Evolutionary conservation across 768 basidiomycete genomes (phyloP), one percentile per base, ranked within the genome.

Genomic region (Pseudohyphozyma bogoriensis): DNA sequence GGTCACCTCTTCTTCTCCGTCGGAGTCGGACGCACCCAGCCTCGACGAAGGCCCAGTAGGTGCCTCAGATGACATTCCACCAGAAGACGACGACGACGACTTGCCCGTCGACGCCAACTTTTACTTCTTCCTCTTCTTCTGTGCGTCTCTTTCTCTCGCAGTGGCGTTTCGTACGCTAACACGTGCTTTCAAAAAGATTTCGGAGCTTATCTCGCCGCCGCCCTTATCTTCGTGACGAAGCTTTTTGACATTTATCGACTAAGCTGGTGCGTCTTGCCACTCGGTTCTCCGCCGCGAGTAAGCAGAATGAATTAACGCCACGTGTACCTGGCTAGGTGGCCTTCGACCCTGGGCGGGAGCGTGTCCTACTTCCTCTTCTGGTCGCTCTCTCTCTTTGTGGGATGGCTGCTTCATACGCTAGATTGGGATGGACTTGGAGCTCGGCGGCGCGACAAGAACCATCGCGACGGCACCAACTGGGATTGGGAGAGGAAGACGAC

Each of bases 221-320:
- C 74, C 4, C 66, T 77, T n/a, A 69, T 77, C 37, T 77, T 77
- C 68, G 73, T 76, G 51, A 77, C 77, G 29, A 74, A 74, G 46
- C 68, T 76, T 11, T 78, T 78, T 68, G 75, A 76, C 32, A 68
- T 77, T 11, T 78, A 70, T 72, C 28, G 37, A 72, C 62, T 16
- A 1, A 33, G 2, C 29, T 22, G 52, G 16, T 36, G 20, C 28
- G 5, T 26, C n/a, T 12, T 40, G 15, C 0, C 32, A 3, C 39
- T 6, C 24, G 1, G 15, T 16, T 9, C 28, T 24, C 39, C n/a
- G 35, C 37, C 53, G 10, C 31, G n/a, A 7, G 1, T 36, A 62
- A 58, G 58, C 50, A 59, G 66, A 2, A 33, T 69, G 62, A 74
- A 77, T 62, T 77, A n/a, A n/a, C n/a, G n/a, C n/a, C n/a, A n/a